Evolutionary conservation across 495 filamentous ascomycete genomes (phyloP).

Genomic region (Penicillium steckii): DNA sequence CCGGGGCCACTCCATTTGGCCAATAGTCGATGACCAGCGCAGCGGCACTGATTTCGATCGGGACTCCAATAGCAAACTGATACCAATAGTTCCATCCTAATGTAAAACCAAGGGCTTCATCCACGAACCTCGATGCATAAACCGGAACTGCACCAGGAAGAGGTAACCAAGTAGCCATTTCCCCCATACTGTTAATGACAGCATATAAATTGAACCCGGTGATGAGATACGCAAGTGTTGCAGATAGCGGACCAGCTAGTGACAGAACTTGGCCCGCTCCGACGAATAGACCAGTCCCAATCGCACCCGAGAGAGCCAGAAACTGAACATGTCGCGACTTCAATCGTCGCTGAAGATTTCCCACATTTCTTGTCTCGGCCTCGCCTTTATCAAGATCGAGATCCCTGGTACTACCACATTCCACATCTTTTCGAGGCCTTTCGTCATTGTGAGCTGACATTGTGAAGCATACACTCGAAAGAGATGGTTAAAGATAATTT

Average conservation of each 20-base stretch:
- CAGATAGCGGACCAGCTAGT: constrained; percentile 60
- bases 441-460: neutral
- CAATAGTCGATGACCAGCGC: constrained; percentile 67
- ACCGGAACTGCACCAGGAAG: constrained; percentile 65
- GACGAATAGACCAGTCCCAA: constrained; percentile 71
- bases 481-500: neutral
- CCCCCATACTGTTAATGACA: constrained; percentile 49
- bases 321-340: constrained; percentile 64
- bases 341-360: constrained; percentile 47
- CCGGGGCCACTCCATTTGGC: constrained; percentile 37
- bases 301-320: constrained; percentile 55
- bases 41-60: constrained; percentile 64
- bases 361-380: constrained; percentile 3
- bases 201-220: constrained; percentile 59
- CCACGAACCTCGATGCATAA: constrained; percentile 65
- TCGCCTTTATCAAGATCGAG: neutral
- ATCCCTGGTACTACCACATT: neutral
- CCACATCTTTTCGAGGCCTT: neutral
- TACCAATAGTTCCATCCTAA: constrained; percentile 68
- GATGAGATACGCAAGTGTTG: constrained; percentile 63
- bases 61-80: constrained; percentile 53
- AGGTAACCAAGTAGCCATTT: constrained; percentile 73
- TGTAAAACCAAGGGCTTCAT: constrained; percentile 65
- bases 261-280: constrained; percentile 63
- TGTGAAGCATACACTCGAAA: neutral